phyloP scores from a whole-genome alignment of 2,329 filamentous ascomycete species.

The Pochonia chlamydosporia region DNA sequence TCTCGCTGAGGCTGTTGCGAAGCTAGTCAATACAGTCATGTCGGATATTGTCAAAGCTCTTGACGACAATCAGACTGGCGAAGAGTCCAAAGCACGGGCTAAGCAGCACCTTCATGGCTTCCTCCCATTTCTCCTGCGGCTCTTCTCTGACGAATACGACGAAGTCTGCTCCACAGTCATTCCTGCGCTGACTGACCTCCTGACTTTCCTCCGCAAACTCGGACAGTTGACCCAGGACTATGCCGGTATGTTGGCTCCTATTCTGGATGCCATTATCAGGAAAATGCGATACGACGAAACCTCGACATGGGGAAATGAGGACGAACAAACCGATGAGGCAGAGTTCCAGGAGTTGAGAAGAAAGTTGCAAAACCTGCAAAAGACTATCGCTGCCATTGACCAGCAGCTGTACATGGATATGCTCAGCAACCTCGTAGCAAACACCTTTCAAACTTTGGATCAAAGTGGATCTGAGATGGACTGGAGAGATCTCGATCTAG shows the following conservation, averaged over 20 bases:
- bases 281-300: slow-evolving; percentile 99
- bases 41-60: slow-evolving; percentile 82
- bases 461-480: slow-evolving; percentile 70
- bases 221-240: slow-evolving; percentile 69
- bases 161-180: slow-evolving; percentile 97
- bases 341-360: slow-evolving; percentile 95
- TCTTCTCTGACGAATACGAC: slow-evolving; percentile 97
- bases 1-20: slow-evolving; percentile 89
- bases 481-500: slow-evolving; percentile 92
- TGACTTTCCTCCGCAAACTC: slow-evolving; percentile 83
- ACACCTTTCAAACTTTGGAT: slow-evolving; percentile 76
- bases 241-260: slow-evolving; percentile 75
- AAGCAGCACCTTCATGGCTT: slow-evolving; percentile 80
- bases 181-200: slow-evolving; percentile 82
- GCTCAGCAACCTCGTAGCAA: slow-evolving; percentile 80
- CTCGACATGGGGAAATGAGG: slow-evolving; percentile 85
- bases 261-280: slow-evolving; percentile 83
- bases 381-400: slow-evolving; percentile 85
- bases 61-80: slow-evolving; percentile 58
- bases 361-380: slow-evolving; percentile 82
- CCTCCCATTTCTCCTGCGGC: slow-evolving; percentile 79
- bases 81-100: slow-evolving; percentile 64
- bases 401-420: slow-evolving; percentile 84
- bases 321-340: slow-evolving; percentile 92
- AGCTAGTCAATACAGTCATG: slow-evolving; percentile 86